Evolutionary conservation across 305 asterid genomes (phyloP).

Genomic region (Fraxinus dipetala): DNA sequence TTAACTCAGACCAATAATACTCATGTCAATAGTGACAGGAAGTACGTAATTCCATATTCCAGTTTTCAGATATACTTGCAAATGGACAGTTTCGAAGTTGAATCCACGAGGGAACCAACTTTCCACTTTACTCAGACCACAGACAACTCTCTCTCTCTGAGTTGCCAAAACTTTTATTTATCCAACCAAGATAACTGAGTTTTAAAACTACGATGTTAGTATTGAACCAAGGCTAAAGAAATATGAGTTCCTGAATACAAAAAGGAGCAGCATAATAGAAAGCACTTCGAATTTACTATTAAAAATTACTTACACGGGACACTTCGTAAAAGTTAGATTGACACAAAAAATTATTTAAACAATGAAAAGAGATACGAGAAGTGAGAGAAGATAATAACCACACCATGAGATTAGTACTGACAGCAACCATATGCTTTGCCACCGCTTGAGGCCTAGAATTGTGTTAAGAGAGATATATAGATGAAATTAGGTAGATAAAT

Average conservation of each 20-base stretch:
- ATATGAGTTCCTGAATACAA: neutral
- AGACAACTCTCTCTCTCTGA: neutral
- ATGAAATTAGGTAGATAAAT: conserved; percentile 3
- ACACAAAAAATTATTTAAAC: conserved; percentile 22
- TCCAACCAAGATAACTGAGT: neutral
- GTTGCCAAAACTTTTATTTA: neutral
- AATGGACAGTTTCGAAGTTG: neutral
- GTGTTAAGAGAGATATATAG: conserved; percentile 9
- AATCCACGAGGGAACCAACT: neutral
- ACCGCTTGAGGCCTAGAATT: conserved; percentile 80
- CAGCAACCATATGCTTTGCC: conserved; percentile 98
- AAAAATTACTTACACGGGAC: neutral
- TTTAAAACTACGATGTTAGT: neutral
- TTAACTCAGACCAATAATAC: no score
- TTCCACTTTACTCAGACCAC: neutral
- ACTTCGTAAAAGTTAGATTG: conserved; percentile 8
- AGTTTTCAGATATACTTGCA: neutral
- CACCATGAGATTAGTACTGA: conserved; percentile 92
- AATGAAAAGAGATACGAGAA: conserved; percentile 9
- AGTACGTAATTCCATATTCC: neutral
- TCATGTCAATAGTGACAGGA: neutral
- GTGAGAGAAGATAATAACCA: conserved; percentile 30
- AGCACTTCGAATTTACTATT: neutral
- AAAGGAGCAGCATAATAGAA: neutral
- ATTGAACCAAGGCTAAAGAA: neutral